These are phyloP conservation scores for Pythium oligandrum DNA, from an alignment of 352 stramenopile genomes.

Conservation along the genomic window DNA sequence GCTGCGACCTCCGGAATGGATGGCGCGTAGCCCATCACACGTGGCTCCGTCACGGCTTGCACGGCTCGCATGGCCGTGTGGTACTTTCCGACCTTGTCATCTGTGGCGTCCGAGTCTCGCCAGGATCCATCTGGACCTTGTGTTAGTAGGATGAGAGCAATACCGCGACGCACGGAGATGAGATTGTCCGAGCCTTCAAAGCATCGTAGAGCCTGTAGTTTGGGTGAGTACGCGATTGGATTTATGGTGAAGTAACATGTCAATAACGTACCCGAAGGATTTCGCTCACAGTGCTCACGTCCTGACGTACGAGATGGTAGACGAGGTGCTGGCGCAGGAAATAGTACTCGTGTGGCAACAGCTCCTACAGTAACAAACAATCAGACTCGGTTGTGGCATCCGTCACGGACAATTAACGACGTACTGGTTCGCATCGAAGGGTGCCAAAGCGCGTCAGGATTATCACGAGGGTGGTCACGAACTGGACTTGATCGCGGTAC, in stretches of 20 bases:
- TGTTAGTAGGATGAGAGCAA: conserved; percentile 57
- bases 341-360: conserved; percentile 89
- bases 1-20: conserved; percentile 43
- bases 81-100: conserved; percentile 29
- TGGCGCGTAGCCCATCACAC: conserved; percentile 51
- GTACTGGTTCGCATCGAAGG: conserved; percentile 61
- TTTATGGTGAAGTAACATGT: neutral
- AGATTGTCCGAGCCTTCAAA: conserved; percentile 71
- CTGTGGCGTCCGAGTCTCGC: conserved; percentile 12
- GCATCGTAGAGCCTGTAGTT: conserved; percentile 57
- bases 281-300: conserved; percentile 64
- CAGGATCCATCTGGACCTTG: conserved; percentile 64
- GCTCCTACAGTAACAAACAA: conserved; percentile 37
- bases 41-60: conserved; percentile 39
- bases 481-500: conserved; percentile 79
- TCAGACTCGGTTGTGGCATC: neutral
- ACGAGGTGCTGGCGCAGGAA: conserved; percentile 84
- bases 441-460: conserved; percentile 82
- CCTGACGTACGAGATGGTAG: conserved; percentile 68
- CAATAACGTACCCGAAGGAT: conserved; percentile 49
- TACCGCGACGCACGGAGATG: conserved; percentile 56
- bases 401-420: neutral
- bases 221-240: neutral
- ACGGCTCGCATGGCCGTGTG: conserved; percentile 52
- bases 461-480: conserved; percentile 83